Evolutionary conservation across 108 stramenopile species (phyloP).

Genomic region (Conticribra guillardii): DNA sequence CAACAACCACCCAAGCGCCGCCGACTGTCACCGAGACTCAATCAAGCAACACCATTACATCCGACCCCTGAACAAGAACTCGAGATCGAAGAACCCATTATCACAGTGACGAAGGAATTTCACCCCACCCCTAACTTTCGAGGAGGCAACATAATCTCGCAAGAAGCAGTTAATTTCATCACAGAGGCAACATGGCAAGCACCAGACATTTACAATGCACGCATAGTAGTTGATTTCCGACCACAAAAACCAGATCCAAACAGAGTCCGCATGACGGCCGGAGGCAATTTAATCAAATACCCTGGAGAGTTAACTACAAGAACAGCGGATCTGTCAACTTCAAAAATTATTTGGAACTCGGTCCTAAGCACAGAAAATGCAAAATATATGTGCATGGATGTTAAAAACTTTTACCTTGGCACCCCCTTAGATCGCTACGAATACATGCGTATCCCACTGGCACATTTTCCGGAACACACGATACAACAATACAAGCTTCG

Average conservation of each 20-base stretch:
- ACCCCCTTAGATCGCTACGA: slow-evolving; percentile 40
- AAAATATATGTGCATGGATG: slow-evolving; percentile 29
- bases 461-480: slow-evolving; percentile 1
- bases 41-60: too few species aligned
- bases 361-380: slow-evolving; percentile 21
- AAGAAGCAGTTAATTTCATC: background rate
- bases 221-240: slow-evolving; percentile 26
- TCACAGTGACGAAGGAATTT: background rate
- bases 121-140: background rate
- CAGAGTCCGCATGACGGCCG: slow-evolving; percentile 44
- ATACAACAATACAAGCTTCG: slow-evolving; percentile 36
- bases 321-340: slow-evolving; percentile 20
- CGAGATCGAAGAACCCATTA: background rate
- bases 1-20: too few species aligned
- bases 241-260: slow-evolving; percentile 42
- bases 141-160: slow-evolving; percentile 5
- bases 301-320: slow-evolving; percentile 20
- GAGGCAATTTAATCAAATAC: slow-evolving; percentile 52
- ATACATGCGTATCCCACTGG: slow-evolving; percentile 37
- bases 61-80: background rate
- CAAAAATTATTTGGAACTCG: slow-evolving; percentile 37
- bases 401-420: slow-evolving; percentile 48
- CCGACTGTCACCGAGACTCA: too few species aligned
- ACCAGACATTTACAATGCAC: slow-evolving; percentile 8
- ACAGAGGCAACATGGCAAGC: slow-evolving; percentile 11